phyloP scores from a whole-genome alignment of 257 asterid species.

The Solanum gandarillasii region DNA sequence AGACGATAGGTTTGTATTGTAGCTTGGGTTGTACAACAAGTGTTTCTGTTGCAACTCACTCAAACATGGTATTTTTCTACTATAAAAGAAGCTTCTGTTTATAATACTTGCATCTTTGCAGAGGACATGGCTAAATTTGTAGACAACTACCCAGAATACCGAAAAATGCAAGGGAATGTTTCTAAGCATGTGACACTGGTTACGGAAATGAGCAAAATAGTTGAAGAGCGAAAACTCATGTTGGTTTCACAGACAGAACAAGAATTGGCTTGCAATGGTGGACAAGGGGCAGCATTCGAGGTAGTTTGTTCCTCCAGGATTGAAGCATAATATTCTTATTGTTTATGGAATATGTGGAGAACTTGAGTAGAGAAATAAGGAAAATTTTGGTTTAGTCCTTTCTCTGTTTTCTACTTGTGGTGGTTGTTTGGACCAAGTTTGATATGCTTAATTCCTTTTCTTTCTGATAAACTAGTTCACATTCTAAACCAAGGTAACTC shows the following conservation, averaged over 20 bases:
- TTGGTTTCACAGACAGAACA: conserved; percentile 94
- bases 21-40: neutral
- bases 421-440: neutral
- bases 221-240: conserved; percentile 91
- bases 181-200: conserved; percentile 97
- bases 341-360: neutral
- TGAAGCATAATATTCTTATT: conserved; percentile 1
- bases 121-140: conserved; percentile 99
- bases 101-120: conserved; percentile 32
- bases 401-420: neutral
- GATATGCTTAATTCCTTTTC: neutral
- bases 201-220: conserved; percentile 95
- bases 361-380: neutral
- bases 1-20: conserved; percentile 69
- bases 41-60: neutral
- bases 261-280: conserved; percentile 97
- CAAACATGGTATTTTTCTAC: neutral
- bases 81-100: neutral
- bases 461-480: neutral
- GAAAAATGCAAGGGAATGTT: conserved; percentile 93
- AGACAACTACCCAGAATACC: conserved; percentile 94
- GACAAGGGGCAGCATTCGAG: conserved; percentile 99
- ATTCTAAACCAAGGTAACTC: neutral
- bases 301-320: conserved; percentile 23
- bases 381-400: neutral